phyloP scores from a whole-genome alignment of 495 filamentous ascomycete genomes.

The Penicillium ochrochloron region DNA sequence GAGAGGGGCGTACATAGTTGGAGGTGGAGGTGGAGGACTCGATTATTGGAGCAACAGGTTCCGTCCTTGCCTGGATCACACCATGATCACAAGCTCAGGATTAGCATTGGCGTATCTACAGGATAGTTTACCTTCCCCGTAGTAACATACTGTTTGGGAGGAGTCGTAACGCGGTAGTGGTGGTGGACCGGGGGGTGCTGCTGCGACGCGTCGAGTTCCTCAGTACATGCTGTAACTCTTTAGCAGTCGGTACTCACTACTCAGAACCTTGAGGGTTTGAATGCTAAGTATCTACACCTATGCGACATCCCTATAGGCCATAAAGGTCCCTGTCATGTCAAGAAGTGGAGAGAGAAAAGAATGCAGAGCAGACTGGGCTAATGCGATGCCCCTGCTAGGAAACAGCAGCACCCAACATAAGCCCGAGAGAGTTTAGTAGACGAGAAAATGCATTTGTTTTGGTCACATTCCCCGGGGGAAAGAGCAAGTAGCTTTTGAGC shows the following conservation, averaged over 20 bases:
- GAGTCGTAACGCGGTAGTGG: not conserved
- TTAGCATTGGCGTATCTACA: not conserved
- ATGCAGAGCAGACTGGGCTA: not conserved
- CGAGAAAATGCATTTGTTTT: not conserved
- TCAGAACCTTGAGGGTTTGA: not conserved
- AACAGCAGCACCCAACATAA: not conserved
- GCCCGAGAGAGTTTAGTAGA: not conserved
- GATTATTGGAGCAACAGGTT: conserved; percentile 10
- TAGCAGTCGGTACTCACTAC: conserved; percentile 3
- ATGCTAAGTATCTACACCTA: not conserved
- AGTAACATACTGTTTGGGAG: conserved; percentile 2
- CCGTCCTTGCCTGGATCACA: conserved; percentile 12
- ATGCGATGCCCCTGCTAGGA: conserved; percentile 6
- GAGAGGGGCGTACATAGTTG: not conserved
- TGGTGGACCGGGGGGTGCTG: not conserved
- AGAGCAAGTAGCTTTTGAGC: not conserved
- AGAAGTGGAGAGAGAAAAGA: conserved; percentile 2
- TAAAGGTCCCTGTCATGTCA: not conserved
- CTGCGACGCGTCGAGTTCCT: conserved; percentile 4
- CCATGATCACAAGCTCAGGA: conserved; percentile 21
- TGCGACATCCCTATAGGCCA: not conserved
- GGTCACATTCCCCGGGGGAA: conserved; percentile 4
- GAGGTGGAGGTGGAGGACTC: conserved; percentile 3
- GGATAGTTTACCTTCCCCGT: not conserved
- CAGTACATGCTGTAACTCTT: not conserved